Conservation (phyloP, 2,329 filamentous ascomycete species). For the Exophiala bonariae region DNA sequence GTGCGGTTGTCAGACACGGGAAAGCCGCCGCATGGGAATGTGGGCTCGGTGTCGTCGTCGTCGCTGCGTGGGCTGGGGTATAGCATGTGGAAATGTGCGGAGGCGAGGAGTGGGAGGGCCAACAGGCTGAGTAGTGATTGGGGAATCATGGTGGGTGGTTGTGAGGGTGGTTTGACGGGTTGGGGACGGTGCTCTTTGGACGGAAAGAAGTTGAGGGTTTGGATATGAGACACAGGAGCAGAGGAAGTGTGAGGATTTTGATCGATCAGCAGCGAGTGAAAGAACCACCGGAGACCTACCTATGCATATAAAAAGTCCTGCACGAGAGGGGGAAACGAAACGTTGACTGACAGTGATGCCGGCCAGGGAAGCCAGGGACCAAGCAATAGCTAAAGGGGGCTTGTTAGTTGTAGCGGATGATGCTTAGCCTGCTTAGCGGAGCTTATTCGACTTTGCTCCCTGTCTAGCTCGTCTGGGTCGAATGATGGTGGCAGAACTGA, state of each 20-base stretch:
- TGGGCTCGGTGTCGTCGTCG: constrained; percentile 46
- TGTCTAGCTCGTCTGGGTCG: too few species aligned
- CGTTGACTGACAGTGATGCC: too few species aligned
- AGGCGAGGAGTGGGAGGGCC: constrained; percentile 44
- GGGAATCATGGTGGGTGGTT: constrained; percentile 29
- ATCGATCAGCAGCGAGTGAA: too few species aligned
- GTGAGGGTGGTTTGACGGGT: too few species aligned
- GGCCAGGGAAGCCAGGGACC: too few species aligned
- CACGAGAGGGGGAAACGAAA: too few species aligned
- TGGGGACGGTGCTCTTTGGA: too few species aligned
- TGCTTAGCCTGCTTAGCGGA: constrained; percentile 4
- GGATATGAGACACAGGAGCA: not conserved
- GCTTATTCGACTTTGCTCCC: not conserved
- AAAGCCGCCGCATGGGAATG: constrained; percentile 53
- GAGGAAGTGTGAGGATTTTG: too few species aligned
- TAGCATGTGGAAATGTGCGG: constrained; percentile 57
- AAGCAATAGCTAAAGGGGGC: not conserved
- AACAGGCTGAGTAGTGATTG: constrained; percentile 38
- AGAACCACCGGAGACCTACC: too few species aligned
- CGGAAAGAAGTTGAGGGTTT: too few species aligned
- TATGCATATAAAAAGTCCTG: too few species aligned
- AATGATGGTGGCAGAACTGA: too few species aligned
- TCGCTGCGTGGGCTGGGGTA: constrained; percentile 54
- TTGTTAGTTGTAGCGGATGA: not conserved
- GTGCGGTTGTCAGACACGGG: constrained; percentile 46